These are phyloP conservation scores for Vigna nakashimae DNA, from an alignment of 306 rosid species.

Conservation along the genomic window DNA sequence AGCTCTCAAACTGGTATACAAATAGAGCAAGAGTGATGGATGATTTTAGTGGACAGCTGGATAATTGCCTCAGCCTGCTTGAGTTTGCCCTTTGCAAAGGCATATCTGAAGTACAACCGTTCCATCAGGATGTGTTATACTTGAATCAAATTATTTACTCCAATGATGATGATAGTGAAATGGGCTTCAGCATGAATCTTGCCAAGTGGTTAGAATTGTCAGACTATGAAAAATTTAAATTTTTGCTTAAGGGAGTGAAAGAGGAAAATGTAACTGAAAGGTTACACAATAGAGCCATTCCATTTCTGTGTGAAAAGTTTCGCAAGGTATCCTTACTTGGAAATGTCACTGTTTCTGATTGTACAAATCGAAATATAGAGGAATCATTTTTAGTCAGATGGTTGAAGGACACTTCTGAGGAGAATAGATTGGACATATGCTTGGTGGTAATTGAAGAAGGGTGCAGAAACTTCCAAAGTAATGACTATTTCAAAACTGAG, in stretches of 20 bases:
- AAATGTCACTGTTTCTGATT: conserved; percentile 41
- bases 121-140: conserved; percentile 74
- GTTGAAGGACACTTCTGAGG: conserved; percentile 85
- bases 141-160: conserved; percentile 82
- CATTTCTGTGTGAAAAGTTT: conserved; percentile 76
- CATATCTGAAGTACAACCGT: conserved; percentile 72
- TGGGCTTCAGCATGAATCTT: conserved; percentile 63
- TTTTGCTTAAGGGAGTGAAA: conserved; percentile 87
- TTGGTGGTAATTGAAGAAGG: conserved; percentile 82
- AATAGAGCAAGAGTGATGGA: conserved; percentile 87
- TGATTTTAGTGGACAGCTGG: conserved; percentile 86
- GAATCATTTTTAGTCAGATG: conserved; percentile 90
- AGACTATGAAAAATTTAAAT: conserved; percentile 78
- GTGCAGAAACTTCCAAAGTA: conserved; percentile 68
- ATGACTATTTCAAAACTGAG: conserved; percentile 67
- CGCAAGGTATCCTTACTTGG: conserved; percentile 46
- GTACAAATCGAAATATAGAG: conserved; percentile 50
- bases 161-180: conserved; percentile 62
- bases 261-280: conserved; percentile 71
- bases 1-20: conserved; percentile 79
- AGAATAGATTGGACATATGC: conserved; percentile 87
- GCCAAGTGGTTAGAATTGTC: conserved; percentile 76
- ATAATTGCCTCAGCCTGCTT: conserved; percentile 79
- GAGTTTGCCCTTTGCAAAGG: conserved; percentile 83
- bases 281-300: conserved; percentile 76